Evolutionary conservation across 371 early-diverging fungal genomes (phyloP), one percentile per base, ranked within the genome.

Genomic region (Mortierella sp.): DNA sequence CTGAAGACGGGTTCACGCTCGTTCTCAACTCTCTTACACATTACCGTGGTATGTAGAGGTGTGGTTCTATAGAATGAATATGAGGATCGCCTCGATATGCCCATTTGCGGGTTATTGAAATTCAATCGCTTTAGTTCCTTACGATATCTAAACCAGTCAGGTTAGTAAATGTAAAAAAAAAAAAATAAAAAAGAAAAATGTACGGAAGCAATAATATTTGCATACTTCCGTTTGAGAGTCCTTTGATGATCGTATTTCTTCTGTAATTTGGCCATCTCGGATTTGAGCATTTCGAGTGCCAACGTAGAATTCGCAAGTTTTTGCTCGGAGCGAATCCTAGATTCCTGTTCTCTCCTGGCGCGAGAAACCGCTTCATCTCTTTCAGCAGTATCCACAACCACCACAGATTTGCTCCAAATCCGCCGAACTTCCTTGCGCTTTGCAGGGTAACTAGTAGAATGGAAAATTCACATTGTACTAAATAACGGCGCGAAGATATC

Each of bases 371-470:
- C 67, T 19, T 64, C 61, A 19, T 84, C 76, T 66, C 22, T 63
- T 38, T 79, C 76, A 16, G 67, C 67, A 2, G 84, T 72, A 47
- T 84, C 84, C 28, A 70, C 47, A 6, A 65, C 72, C 4, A 72
- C 65, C 6, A 84, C 74, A 19, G 65, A 48, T 50, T 76, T 84
- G 58, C 80, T 80, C 84, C 84, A 84, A 10, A 84, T 62, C 4
- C 71, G 70, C 2, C 84, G 69, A 15, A 84, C 58, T 58, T 84
- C 84, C 21, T 52, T 72, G 15, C 73, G 68, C 36, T 66, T 69
- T 11, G 68, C 21, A 19, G 65, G 55, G 11, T 61, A 58, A 22
- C 67, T 67, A 53, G 19, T 5, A 13, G 41, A 19, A 32, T 10
- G 28, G 15, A 55, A 36, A 11, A 28, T 38, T 19, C 58, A 33